Conservation (phyloP, 345 rosid species). For the Hibiscus mutabilis region DNA sequence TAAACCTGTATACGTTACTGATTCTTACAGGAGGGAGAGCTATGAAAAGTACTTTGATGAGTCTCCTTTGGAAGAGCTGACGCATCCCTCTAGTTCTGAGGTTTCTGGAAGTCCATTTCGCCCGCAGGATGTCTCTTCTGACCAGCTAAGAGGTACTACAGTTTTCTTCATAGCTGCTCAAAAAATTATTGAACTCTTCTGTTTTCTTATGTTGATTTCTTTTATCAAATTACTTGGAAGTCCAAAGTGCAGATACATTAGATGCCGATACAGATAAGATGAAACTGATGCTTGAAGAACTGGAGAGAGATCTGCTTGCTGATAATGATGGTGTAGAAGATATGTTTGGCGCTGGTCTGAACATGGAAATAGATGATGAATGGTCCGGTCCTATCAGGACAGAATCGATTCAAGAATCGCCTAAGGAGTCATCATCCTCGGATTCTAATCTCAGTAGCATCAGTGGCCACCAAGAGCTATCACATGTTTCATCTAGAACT, state of each 20-base stretch:
- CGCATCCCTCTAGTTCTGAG: slow-evolving; percentile 45
- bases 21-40: slow-evolving; percentile 59
- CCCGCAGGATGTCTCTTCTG: slow-evolving; percentile 34
- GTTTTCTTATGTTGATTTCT: slow-evolving; percentile 14
- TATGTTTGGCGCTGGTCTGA: slow-evolving; percentile 29
- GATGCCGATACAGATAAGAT: slow-evolving; percentile 51
- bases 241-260: slow-evolving; percentile 38
- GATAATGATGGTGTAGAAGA: slow-evolving; percentile 50
- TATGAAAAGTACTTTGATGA: slow-evolving; percentile 78
- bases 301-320: slow-evolving; percentile 72
- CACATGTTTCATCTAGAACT: slow-evolving; percentile 39
- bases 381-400: slow-evolving; percentile 56
- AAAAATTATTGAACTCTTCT: slow-evolving; percentile 32
- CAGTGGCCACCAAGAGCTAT: slow-evolving; percentile 55
- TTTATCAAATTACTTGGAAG: slow-evolving; percentile 36
- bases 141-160: slow-evolving; percentile 38
- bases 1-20: slow-evolving; percentile 41
- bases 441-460: slow-evolving; percentile 67
- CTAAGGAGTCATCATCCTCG: slow-evolving; percentile 74
- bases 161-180: slow-evolving; percentile 38
- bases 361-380: slow-evolving; percentile 80
- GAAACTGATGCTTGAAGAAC: slow-evolving; percentile 76
- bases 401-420: slow-evolving; percentile 55
- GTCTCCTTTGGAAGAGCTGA: slow-evolving; percentile 57
- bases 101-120: slow-evolving; percentile 48